Percentiles rank a stretch among this genome's conserved stretches.
Conservation (phyloP, 106 monocot species). For the Triglochin maritima region DNA sequence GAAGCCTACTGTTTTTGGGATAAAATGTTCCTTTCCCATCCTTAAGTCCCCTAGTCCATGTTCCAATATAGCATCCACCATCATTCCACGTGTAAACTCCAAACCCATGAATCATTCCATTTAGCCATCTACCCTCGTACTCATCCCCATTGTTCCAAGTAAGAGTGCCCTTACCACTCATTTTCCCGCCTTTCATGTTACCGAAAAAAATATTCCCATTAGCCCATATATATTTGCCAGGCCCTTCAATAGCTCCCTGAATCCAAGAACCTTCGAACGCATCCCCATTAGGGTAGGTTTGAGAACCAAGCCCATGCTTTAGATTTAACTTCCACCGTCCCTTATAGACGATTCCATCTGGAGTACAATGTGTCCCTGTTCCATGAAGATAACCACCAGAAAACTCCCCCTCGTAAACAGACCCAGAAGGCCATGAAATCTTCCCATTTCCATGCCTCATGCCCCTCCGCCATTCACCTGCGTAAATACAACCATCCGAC, state of each 20-base stretch:
- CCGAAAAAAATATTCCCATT: conserved; percentile 71
- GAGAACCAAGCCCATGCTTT: conserved; percentile 74
- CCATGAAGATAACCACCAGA: conserved; percentile 89
- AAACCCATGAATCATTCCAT: conserved; percentile 91
- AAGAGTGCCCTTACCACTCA: conserved; percentile 82
- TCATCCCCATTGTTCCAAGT: conserved; percentile 85
- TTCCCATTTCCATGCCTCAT: conserved; percentile 95
- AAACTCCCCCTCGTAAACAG: conserved; percentile 82
- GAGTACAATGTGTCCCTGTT: conserved; percentile 42
- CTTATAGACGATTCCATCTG: conserved; percentile 52
- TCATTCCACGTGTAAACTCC: conserved; percentile 88
- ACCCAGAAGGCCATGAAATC: conserved; percentile 64
- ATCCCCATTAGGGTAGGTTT: conserved; percentile 80
- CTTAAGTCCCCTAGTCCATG: conserved; percentile 92
- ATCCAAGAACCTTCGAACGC: conserved; percentile 93
- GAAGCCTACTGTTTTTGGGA: conserved; percentile 64
- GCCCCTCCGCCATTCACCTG: conserved; percentile 89
- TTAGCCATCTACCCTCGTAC: conserved; percentile 84
- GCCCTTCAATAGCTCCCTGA: conserved; percentile 78
- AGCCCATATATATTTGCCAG: conserved; percentile 80
- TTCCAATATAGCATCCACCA: conserved; percentile 84
- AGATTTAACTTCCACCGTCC: conserved; percentile 88
- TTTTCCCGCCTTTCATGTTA: conserved; percentile 78
- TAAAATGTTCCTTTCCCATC: conserved; percentile 95
- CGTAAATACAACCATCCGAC: conserved; percentile 73